These are phyloP conservation scores for Ophiostoma populinum DNA, from an alignment of 2,329 filamentous ascomycete species.

Conservation along the genomic window DNA sequence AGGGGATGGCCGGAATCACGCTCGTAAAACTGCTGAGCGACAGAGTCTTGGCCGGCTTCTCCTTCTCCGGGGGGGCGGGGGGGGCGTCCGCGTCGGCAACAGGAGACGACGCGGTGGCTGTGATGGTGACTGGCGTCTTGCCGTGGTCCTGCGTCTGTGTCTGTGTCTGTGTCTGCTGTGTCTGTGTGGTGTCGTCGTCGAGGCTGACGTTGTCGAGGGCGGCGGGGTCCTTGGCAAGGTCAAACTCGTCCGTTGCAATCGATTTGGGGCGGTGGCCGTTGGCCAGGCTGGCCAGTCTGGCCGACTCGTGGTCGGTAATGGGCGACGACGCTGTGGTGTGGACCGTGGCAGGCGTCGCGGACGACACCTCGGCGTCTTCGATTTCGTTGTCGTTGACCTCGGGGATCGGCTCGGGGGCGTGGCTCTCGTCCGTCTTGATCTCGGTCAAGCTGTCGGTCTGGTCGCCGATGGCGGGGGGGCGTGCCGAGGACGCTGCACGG, in stretches of 20 bases:
- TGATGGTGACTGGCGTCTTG: neutral
- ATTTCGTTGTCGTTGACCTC: slow-evolving; percentile 13
- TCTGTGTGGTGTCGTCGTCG: slow-evolving; percentile 33
- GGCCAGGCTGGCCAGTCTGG: slow-evolving; percentile 1
- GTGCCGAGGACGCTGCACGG: neutral
- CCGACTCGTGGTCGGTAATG: neutral
- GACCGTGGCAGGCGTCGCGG: neutral
- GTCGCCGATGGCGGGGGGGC: slow-evolving; percentile 8
- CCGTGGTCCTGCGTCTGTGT: slow-evolving; percentile 10
- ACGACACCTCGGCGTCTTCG: slow-evolving; percentile 6
- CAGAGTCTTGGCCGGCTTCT: slow-evolving; percentile 30
- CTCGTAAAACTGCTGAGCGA: slow-evolving; percentile 56
- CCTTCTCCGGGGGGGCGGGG: slow-evolving; percentile 16
- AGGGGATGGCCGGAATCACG: slow-evolving; percentile 54
- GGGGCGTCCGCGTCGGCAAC: neutral
- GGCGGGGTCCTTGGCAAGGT: slow-evolving; percentile 26
- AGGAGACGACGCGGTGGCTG: neutral
- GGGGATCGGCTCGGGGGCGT: slow-evolving; percentile 1
- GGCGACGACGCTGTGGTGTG: neutral
- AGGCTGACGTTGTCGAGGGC: slow-evolving; percentile 47
- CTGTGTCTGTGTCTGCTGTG: neutral
- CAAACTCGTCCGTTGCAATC: slow-evolving; percentile 22
- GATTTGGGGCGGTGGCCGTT: slow-evolving; percentile 17
- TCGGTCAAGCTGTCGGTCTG: slow-evolving; percentile 16
- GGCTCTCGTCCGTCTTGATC: slow-evolving; percentile 13